Conservation (phyloP, 192 early-diverging fungal genomes). For the Coemansia sp. region DNA sequence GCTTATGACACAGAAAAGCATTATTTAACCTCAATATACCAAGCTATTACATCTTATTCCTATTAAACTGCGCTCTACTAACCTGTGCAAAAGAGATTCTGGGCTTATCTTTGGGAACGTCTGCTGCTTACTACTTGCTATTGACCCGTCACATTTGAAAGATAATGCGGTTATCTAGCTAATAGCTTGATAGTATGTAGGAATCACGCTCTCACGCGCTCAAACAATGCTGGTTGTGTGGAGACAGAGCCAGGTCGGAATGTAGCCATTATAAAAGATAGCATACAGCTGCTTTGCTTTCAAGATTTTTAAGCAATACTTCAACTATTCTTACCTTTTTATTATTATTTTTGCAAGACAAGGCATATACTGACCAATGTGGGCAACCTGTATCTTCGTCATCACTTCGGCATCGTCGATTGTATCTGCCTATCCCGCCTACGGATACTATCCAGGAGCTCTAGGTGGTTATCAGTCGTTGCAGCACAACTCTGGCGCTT, state of each 20-base stretch:
- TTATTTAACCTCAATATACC: not conserved
- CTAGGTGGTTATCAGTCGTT: constrained; percentile 13
- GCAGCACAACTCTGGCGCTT: constrained; percentile 40
- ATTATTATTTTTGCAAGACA: not conserved
- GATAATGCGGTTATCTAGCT: not conserved
- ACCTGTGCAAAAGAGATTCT: not conserved
- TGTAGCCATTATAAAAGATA: not conserved
- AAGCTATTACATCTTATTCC: too few relatives aligned
- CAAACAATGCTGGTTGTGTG: not conserved
- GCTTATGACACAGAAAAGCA: not conserved
- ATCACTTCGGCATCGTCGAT: constrained; percentile 1
- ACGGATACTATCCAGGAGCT: constrained; percentile 28
- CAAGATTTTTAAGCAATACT: not conserved
- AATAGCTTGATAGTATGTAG: not conserved
- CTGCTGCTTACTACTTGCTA: not conserved
- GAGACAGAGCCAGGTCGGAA: too few relatives aligned
- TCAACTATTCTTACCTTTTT: not conserved
- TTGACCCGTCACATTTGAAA: not conserved
- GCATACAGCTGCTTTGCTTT: not conserved
- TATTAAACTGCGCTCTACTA: not conserved
- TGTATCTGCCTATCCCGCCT: constrained; percentile 25
- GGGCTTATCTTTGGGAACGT: not conserved
- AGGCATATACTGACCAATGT: not conserved
- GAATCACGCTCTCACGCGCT: not conserved
- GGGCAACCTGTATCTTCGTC: not conserved